Evolutionary conservation across 257 asterid species (phyloP).

Genomic region (Striga asiatica): DNA sequence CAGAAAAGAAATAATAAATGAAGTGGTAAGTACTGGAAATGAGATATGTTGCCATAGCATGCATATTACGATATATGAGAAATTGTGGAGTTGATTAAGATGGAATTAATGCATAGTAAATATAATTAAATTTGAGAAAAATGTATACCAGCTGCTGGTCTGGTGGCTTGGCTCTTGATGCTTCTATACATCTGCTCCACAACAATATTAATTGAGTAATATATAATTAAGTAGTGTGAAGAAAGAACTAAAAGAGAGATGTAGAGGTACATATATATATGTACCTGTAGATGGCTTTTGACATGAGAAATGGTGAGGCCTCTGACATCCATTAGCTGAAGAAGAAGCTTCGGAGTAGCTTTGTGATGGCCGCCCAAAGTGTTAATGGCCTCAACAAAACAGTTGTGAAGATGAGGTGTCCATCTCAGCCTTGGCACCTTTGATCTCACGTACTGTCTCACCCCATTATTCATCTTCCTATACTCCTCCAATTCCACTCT

Average conservation of each 20-base stretch:
- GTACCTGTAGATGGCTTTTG: constrained; percentile 82
- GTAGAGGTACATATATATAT: not conserved
- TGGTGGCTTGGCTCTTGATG: constrained; percentile 51
- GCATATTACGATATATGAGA: too few relatives aligned
- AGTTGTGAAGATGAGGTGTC: constrained; percentile 86
- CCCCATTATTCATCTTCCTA: constrained; percentile 37
- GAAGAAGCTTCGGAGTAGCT: constrained; percentile 82
- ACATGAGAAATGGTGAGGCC: constrained; percentile 92
- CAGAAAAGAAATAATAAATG: constrained; percentile 35
- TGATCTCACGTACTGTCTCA: constrained; percentile 66
- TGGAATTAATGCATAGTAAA: too few relatives aligned
- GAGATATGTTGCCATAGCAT: too few relatives aligned
- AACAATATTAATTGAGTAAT: not conserved
- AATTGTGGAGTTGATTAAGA: too few relatives aligned
- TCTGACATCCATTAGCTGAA: constrained; percentile 73
- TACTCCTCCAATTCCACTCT: not conserved
- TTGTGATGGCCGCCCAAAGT: constrained; percentile 68
- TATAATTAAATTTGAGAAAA: too few relatives aligned
- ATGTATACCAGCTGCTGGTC: constrained; percentile 37
- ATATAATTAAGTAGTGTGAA: not conserved
- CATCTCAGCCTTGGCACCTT: constrained; percentile 70
- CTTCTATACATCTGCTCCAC: constrained; percentile 68
- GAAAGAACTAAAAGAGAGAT: not conserved
- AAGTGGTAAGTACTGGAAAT: constrained; percentile 11
- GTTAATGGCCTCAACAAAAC: constrained; percentile 60